Evolutionary conservation across 2,329 filamentous ascomycete species (phyloP).

Genomic region (Aspergillus jensenii): DNA sequence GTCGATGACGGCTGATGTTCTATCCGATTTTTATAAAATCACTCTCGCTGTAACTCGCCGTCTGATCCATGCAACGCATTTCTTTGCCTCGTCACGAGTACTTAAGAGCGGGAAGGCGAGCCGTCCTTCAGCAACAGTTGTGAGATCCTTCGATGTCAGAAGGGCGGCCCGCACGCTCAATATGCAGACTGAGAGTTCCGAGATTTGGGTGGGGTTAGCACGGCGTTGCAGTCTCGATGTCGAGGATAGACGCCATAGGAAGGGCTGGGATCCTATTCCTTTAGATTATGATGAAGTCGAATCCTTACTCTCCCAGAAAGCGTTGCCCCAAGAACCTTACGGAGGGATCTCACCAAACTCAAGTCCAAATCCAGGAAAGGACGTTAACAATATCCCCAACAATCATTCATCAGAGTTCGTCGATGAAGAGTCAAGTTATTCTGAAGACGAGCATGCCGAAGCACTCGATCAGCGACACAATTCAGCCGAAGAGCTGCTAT

Average conservation of each 20-base stretch:
- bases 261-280: slow-evolving; percentile 27
- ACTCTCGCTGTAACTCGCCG: slow-evolving; percentile 67
- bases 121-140: slow-evolving; percentile 30
- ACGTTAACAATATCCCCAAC: neutral
- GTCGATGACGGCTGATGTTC: slow-evolving; percentile 69
- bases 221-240: slow-evolving; percentile 56
- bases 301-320: slow-evolving; percentile 31
- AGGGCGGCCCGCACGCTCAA: slow-evolving; percentile 56
- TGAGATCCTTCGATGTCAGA: slow-evolving; percentile 52
- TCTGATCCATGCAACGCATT: slow-evolving; percentile 67
- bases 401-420: neutral
- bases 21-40: slow-evolving; percentile 74
- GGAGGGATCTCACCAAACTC: slow-evolving; percentile 8
- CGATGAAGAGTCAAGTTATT: slow-evolving; percentile 21
- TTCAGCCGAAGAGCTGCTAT: slow-evolving; percentile 44
- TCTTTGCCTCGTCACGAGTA: slow-evolving; percentile 69
- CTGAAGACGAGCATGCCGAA: slow-evolving; percentile 48
- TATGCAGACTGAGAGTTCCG: slow-evolving; percentile 46
- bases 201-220: slow-evolving; percentile 55
- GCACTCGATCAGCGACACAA: slow-evolving; percentile 48
- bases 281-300: slow-evolving; percentile 46
- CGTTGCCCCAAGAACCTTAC: slow-evolving; percentile 9
- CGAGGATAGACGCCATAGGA: slow-evolving; percentile 36
- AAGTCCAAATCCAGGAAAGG: neutral
- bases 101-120: slow-evolving; percentile 47